Conservation (phyloP, 805 yeast genomes). For the Peterozyma xylosa region DNA sequence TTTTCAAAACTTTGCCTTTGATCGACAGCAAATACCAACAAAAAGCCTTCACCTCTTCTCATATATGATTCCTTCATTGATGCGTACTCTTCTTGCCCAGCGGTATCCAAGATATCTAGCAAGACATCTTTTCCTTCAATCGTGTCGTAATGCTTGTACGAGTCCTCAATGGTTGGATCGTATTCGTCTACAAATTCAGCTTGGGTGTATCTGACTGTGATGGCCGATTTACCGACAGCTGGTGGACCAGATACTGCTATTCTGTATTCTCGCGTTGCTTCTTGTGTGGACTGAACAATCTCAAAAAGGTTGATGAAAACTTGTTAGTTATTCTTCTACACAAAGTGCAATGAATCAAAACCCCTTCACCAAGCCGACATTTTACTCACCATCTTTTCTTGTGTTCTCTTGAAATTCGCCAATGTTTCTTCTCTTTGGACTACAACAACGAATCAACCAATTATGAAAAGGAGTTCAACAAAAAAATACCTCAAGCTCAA, state of each 20-base stretch:
- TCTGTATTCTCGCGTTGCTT: slow-evolving; percentile 61
- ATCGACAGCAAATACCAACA: slow-evolving; percentile 83
- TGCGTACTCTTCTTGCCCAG: slow-evolving; percentile 95
- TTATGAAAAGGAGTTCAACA: too few species aligned
- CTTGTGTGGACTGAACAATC: background rate
- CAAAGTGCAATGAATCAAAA: too few species aligned
- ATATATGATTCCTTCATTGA: slow-evolving; percentile 93
- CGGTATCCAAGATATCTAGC: slow-evolving; percentile 90
- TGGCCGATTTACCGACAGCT: slow-evolving; percentile 96
- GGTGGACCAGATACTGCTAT: slow-evolving; percentile 98
- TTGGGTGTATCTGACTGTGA: slow-evolving; percentile 92
- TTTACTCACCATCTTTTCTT: too few species aligned
- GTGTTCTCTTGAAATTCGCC: too few species aligned
- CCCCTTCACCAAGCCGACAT: too few species aligned
- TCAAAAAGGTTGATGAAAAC: too few species aligned
- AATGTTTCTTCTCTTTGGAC: too few species aligned
- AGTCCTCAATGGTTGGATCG: slow-evolving; percentile 96
- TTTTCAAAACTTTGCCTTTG: slow-evolving; percentile 82
- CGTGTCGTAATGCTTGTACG: slow-evolving; percentile 80
- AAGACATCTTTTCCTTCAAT: slow-evolving; percentile 74
- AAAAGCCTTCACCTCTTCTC: slow-evolving; percentile 93
- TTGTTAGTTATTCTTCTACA: too few species aligned
- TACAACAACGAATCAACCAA: too few species aligned
- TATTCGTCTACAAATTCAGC: slow-evolving; percentile 95
- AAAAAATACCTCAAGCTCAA: too few species aligned